A percentile compares a stretch with the other conserved stretches of the same genome.
These are phyloP conservation scores for Aspergillus arachidicola DNA, from an alignment of 2,329 filamentous ascomycete genomes.

Conservation along the genomic window DNA sequence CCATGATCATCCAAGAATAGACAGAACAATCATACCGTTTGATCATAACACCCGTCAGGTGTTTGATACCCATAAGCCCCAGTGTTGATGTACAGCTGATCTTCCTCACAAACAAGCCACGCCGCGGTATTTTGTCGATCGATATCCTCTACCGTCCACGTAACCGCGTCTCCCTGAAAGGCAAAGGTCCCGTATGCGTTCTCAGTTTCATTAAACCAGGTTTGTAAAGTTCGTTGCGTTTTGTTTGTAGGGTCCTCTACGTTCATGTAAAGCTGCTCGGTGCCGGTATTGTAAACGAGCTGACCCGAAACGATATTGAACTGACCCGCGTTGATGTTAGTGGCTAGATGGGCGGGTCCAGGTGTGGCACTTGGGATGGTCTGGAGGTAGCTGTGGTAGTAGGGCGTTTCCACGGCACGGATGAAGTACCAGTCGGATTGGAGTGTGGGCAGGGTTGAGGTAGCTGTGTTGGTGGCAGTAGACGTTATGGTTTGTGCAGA, in stretches of 20 bases:
- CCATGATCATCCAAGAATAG: neutral
- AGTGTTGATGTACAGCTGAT: conserved; percentile 15
- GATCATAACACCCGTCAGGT: conserved; percentile 14
- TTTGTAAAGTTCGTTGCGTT: conserved; percentile 12
- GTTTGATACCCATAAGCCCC: conserved; percentile 14
- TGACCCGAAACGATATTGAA: conserved; percentile 15
- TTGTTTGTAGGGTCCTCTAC: conserved; percentile 12
- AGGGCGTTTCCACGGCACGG: conserved; percentile 12
- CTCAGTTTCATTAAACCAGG: conserved; percentile 15
- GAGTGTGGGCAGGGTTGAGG: conserved; percentile 7
- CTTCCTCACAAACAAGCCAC: conserved; percentile 13
- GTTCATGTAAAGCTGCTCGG: conserved; percentile 14
- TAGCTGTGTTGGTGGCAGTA: conserved; percentile 3
- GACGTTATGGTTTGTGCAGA: conserved; percentile 8
- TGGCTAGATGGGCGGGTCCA: conserved; percentile 7
- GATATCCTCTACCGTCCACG: conserved; percentile 12
- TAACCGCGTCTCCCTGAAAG: conserved; percentile 16
- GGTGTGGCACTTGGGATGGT: conserved; percentile 10
- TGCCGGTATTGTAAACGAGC: conserved; percentile 13
- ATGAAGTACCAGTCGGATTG: conserved; percentile 13
- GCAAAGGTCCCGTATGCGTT: conserved; percentile 14
- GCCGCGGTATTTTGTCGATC: conserved; percentile 13
- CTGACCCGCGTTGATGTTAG: conserved; percentile 14
- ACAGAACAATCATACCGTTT: conserved; percentile 7
- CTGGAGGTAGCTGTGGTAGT: conserved; percentile 18